phyloP scores from a whole-genome alignment of 179 eudicot species.

The Silene noctiflora region DNA sequence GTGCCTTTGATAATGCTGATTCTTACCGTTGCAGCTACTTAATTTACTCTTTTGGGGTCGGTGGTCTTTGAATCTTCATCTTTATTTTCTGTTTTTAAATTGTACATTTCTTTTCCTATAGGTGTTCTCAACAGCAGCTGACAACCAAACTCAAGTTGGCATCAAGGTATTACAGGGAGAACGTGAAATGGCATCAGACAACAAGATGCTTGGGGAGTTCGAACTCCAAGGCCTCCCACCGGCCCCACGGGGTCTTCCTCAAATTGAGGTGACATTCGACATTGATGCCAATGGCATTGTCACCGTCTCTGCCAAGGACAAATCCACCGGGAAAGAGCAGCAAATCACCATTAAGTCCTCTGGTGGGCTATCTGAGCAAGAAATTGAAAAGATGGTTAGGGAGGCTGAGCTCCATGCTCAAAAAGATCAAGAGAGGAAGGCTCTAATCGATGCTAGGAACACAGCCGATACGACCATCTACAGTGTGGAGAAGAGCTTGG shows the following conservation, averaged over 20 bases:
- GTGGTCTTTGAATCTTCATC: too few species aligned
- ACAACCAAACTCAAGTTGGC: constrained; percentile 88
- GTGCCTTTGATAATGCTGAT: neutral
- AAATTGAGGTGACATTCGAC: constrained; percentile 82
- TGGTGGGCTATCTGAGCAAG: constrained; percentile 79
- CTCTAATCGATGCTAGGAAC: constrained; percentile 65
- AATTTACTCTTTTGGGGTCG: neutral
- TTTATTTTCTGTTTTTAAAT: too few species aligned
- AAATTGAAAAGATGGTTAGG: constrained; percentile 75
- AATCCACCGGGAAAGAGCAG: constrained; percentile 69
- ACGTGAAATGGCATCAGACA: constrained; percentile 88
- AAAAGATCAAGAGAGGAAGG: constrained; percentile 72
- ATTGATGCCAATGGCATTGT: constrained; percentile 87
- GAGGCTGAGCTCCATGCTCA: constrained; percentile 83
- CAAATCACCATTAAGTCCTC: constrained; percentile 82
- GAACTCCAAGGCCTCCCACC: constrained; percentile 88
- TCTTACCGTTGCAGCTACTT: neutral
- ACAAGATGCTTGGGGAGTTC: constrained; percentile 76
- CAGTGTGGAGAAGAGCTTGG: constrained; percentile 69
- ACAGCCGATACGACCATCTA: constrained; percentile 74
- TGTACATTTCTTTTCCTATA: constrained; percentile 17
- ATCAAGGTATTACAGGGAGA: constrained; percentile 86
- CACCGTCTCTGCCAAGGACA: constrained; percentile 85
- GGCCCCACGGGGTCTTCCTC: constrained; percentile 83
- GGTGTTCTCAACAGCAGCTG: constrained; percentile 92